Evolutionary conservation across 441 rosid species (phyloP), one percentile per base, ranked within the genome.

Genomic region (Macaranga tanarius): DNA sequence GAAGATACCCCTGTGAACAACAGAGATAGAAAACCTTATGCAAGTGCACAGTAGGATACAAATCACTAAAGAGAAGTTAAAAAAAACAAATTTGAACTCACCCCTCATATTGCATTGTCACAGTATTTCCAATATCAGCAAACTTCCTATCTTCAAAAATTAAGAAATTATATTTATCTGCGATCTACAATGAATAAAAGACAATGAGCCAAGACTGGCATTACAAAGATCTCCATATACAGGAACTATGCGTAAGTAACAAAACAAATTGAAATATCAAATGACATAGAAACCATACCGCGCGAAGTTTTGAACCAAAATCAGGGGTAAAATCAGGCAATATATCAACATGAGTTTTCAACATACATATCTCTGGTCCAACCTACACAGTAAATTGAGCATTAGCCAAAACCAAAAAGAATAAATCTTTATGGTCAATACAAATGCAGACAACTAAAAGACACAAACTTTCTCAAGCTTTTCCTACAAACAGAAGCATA

Each of bases 71-170:
- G 45, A 13, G 55, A 60, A 65, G 60, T 6, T 6, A 22, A 71
- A 71, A 7, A 2, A 58, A 28, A 28, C 25, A 67, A 70, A 2
- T 4, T 54, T 4, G 25, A 31, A 70, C 73, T 77, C 75, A 92
- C 98, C 99, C 94, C 86, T 92, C 99, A 74, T 89, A 90, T 78
- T 95, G 98, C 99, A 95, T 89, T 8, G 99, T 91, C 78, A 95
- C 98, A 0, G 98, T 95, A 85, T 92, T 92, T 50, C 97, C 99
- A 80, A 95, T 92, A 80, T 92, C 98, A 4, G 96, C 99, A 85
- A 92, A 95, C 85, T 95, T 95, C 11, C 99, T 90, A 81, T 95
- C 99, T 76, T 92, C 99, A 74, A 95, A 95, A 63, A 95, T 88
- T 76, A 95, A 79, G 83, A 91, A 95, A 62, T 92, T 88, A 68